Evolutionary conservation across 2,329 filamentous ascomycete species (phyloP).

Genomic region (Mariannaea sp.): DNA sequence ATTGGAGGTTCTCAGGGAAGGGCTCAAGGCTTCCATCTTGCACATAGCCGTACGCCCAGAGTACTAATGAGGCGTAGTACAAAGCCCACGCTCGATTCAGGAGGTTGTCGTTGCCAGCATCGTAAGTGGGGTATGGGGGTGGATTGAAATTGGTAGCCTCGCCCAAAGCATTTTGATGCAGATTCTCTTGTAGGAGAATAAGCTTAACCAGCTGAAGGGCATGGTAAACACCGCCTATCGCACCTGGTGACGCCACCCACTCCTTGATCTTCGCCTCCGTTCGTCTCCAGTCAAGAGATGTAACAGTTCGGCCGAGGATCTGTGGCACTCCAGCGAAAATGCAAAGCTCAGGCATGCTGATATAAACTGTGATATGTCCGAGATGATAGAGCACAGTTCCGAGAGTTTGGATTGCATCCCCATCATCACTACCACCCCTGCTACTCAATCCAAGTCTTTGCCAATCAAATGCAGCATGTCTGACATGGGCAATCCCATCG

Average conservation of each 20-base stretch:
- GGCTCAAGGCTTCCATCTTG: slow-evolving; percentile 37
- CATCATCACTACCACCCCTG: slow-evolving; percentile 36
- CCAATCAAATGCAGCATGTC: slow-evolving; percentile 38
- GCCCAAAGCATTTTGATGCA: slow-evolving; percentile 18
- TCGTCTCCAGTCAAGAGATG: slow-evolving; percentile 36
- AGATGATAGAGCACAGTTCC: slow-evolving; percentile 38
- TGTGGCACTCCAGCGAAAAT: slow-evolving; percentile 36
- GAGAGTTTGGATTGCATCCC: slow-evolving; percentile 36
- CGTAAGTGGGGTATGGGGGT: slow-evolving; percentile 32
- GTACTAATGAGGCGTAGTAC: slow-evolving; percentile 36
- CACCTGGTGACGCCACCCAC: slow-evolving; percentile 37
- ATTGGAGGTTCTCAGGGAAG: slow-evolving; percentile 35
- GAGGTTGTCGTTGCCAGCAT: slow-evolving; percentile 34
- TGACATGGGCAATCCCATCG: slow-evolving; percentile 35
- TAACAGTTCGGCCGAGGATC: slow-evolving; percentile 37
- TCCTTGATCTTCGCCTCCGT: slow-evolving; percentile 39
- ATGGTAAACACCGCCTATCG: slow-evolving; percentile 37
- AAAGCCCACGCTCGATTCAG: slow-evolving; percentile 35
- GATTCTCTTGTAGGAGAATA: slow-evolving; percentile 34
- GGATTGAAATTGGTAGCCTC: slow-evolving; percentile 25
- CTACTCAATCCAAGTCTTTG: slow-evolving; percentile 34
- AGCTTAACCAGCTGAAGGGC: slow-evolving; percentile 35
- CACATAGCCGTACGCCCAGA: slow-evolving; percentile 38
- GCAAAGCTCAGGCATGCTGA: slow-evolving; percentile 39
- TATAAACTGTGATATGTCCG: slow-evolving; percentile 37